Percentiles rank a stretch among this genome's conserved stretches.
phyloP scores from a whole-genome alignment of 225 moss, liverwort and hornwort genomes.

The Pleurozium schreberi region DNA sequence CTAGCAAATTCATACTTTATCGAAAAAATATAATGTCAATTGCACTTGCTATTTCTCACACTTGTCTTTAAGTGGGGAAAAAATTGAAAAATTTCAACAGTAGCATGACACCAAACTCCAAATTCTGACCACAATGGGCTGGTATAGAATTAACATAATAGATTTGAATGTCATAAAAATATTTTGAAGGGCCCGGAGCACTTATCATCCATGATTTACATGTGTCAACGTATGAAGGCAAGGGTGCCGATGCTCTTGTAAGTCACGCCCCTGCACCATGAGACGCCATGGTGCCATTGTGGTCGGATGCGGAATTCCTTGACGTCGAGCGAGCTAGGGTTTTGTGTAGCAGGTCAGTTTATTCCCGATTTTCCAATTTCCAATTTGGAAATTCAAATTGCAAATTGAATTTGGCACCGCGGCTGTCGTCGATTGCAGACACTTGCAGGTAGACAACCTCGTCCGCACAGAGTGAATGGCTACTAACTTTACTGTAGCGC shows the following conservation, averaged over 20 bases:
- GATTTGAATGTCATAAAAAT: not conserved
- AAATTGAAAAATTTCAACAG: no score
- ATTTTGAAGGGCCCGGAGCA: rapidly evolving
- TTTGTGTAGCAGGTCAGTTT: not conserved
- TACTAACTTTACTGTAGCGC: not conserved
- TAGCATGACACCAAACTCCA: no score
- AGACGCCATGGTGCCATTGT: no score
- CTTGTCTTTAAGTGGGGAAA: no score
- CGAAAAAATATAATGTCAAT: no score
- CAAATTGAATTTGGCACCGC: not conserved
- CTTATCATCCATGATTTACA: not conserved
- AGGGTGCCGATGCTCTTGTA: not conserved
- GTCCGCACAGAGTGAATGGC: not conserved
- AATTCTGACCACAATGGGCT: not conserved
- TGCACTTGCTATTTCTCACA: no score
- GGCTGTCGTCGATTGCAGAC: not conserved
- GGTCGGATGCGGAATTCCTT: not conserved
- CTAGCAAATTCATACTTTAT: no score
- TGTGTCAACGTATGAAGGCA: not conserved
- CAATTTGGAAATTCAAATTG: not conserved
- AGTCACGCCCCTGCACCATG: no score
- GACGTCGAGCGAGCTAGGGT: not conserved
- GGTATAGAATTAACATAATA: no score
- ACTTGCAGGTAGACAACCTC: not conserved
- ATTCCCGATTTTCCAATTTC: no score